A percentile compares a stretch with the other conserved stretches of the same genome.
phyloP scores from a whole-genome alignment of 306 rosid genomes.

The Cucurbita ficifolia region DNA sequence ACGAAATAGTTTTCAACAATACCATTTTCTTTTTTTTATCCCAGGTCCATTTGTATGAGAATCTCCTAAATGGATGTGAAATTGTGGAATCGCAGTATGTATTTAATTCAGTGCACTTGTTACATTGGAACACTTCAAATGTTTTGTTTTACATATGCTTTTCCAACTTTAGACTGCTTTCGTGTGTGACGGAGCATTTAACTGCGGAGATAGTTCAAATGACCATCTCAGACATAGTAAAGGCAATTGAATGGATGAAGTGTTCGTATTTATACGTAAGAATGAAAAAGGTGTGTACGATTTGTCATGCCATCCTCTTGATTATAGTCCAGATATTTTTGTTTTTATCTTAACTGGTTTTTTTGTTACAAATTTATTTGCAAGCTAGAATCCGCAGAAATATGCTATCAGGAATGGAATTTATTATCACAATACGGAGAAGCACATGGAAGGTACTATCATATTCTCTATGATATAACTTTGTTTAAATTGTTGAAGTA shows the following conservation, averaged over 20 bases:
- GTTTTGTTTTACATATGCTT: constrained; percentile 9
- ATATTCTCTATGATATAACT: constrained; percentile 1
- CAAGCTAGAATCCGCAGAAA: constrained; percentile 54
- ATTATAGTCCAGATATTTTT: constrained; percentile 3
- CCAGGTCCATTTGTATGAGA: constrained; percentile 91
- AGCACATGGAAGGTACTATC: constrained; percentile 63
- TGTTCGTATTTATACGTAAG: constrained; percentile 75
- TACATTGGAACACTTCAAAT: neutral
- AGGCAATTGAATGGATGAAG: constrained; percentile 93
- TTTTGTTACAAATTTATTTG: neutral
- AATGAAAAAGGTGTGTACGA: constrained; percentile 63
- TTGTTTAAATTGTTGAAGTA: neutral
- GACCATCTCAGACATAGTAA: constrained; percentile 73
- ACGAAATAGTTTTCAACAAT: neutral
- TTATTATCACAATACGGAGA: constrained; percentile 43
- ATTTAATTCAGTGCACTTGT: neutral
- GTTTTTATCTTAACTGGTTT: neutral
- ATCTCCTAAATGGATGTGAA: constrained; percentile 90
- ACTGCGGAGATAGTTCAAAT: constrained; percentile 92
- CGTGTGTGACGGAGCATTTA: constrained; percentile 90
- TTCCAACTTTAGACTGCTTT: constrained; percentile 44
- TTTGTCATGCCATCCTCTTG: neutral
- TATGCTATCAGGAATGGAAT: constrained; percentile 52
- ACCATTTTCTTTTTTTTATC: neutral
- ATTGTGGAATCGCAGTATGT: constrained; percentile 94